Evolutionary conservation across 768 basidiomycete species (phyloP), one percentile per base, ranked within the genome.

Genomic region (Mycena floridula): DNA sequence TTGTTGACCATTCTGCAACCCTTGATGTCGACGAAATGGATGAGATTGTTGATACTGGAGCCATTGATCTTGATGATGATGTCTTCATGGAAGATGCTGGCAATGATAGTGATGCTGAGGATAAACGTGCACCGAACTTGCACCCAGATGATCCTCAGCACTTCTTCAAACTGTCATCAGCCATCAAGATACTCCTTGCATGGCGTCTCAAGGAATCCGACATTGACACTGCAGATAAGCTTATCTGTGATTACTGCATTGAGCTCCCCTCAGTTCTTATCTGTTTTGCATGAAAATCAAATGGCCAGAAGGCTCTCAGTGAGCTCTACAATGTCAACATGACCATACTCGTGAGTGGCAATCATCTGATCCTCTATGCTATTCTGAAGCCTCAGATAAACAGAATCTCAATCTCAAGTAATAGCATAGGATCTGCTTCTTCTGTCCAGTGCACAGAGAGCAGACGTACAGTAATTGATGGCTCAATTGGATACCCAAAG

Each of bases 121-220:
- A 30, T n/a, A n/a, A 30, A 30, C 9, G 8, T 38, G 37, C 20
- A 8, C 37, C 40, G 4, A 16, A 39, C 16, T 43, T 56, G 4
- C 45, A 50, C 22, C 47, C 50, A 1, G 43, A 49, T 15, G 51
- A 58, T 42, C 42, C 49, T 3, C 32, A 16, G n/a, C 50, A 57
- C 37, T 57, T 58, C 40, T 32, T 53, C 2, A 58, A 54, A 44
- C 49, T 58, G 5, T 54, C 23, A 3, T 24, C 22, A 9, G 48
- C 51, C 2, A 39, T 58, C 11, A n/a, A 18, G 7, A 41, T 57
- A 7, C 44, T 58, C 13, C 26, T 50, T 21, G 24, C 35, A 13
- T 32, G 27, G 13, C 37, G 13, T 5, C 16, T 56, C 6, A 42
- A 24, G 4, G 47, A 51, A 2, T 9, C 9, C 9, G 43, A 49